phyloP scores from a whole-genome alignment of 345 rosid species.

The Eucalyptus leucophloia region DNA sequence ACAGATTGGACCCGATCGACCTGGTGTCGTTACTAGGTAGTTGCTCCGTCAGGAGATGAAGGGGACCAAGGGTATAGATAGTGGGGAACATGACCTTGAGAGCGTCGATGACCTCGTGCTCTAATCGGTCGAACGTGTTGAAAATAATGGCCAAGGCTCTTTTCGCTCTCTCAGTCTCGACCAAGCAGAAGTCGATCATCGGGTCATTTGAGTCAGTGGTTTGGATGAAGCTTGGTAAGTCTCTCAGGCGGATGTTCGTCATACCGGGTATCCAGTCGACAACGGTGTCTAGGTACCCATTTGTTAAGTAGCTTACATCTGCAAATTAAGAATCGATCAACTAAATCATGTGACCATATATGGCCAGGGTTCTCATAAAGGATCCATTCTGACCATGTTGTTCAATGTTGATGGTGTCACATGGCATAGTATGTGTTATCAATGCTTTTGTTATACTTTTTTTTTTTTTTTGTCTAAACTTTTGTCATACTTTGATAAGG shows the following conservation, averaged over 20 bases:
- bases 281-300: slow-evolving; percentile 26
- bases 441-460: no score
- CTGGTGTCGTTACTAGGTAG: no score
- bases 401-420: no score
- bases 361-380: fast-evolving
- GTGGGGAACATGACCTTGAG: slow-evolving; percentile 19
- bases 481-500: no score
- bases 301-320: slow-evolving; percentile 30
- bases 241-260: slow-evolving; percentile 22
- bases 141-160: slow-evolving; percentile 31
- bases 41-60: no score
- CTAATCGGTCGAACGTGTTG: slow-evolving; percentile 37
- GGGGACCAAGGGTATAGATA: slow-evolving; percentile 1
- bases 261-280: slow-evolving; percentile 33
- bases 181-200: not conserved
- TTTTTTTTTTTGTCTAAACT: no score
- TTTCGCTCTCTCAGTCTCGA: slow-evolving; percentile 9
- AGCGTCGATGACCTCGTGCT: slow-evolving; percentile 10
- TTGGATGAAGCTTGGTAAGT: slow-evolving; percentile 24
- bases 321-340: not conserved
- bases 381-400: no score
- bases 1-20: not conserved
- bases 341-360: not conserved
- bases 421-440: no score
- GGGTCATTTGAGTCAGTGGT: slow-evolving; percentile 16